Base-by-base conservation (phyloP, 2,329 filamentous ascomycete species). In the Acrocalymma vagum region DNA sequence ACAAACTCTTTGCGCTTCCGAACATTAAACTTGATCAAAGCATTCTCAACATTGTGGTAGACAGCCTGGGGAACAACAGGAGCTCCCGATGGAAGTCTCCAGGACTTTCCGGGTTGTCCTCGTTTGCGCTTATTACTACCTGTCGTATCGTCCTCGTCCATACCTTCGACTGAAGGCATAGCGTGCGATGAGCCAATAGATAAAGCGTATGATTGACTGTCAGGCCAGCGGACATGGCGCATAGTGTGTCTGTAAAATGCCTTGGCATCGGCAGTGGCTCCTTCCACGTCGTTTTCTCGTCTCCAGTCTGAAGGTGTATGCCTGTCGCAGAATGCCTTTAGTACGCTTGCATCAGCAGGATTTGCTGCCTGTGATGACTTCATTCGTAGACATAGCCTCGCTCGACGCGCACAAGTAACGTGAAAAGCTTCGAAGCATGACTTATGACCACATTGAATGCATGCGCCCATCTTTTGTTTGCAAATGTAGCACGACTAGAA, bases 361-460 rank as follows among this genome's bases (percentile, higher is more conserved):
- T 88, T 87, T 21, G 89, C 79, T 9, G 84, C 85, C 50, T 93
- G 88, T 38, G 84, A 88, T 34, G 92, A 91, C 73, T 97, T 99
- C 94, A 99, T 99, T 72, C 93, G 93, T 52, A 99, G 77, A 63
- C 90, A 97, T 0, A 99, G 79, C 49, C 86, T 86, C 31, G 92
- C 91, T 58, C 89, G 84, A 39, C 94, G 84, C 16, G 94, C 94
- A 67, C 94, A 99, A 5, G 94, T 97, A 38, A 96, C 91, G 71
- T 99, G 94, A 68, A 99, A 99, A 7, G 94, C 94, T 62, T 93
- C 87, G 64, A 95, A 99, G 70, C 94, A 99, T 48, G 87, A 90
- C 72, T 96, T 97, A 75, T 97, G 96, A 46, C 92, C 90, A 70
- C 94, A 99, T 70, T 99, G 94, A 46, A 99, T 96, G 70, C 93